Base-by-base conservation (phyloP, 2,329 filamentous ascomycete species). In the Clathrospora elynae region DNA sequence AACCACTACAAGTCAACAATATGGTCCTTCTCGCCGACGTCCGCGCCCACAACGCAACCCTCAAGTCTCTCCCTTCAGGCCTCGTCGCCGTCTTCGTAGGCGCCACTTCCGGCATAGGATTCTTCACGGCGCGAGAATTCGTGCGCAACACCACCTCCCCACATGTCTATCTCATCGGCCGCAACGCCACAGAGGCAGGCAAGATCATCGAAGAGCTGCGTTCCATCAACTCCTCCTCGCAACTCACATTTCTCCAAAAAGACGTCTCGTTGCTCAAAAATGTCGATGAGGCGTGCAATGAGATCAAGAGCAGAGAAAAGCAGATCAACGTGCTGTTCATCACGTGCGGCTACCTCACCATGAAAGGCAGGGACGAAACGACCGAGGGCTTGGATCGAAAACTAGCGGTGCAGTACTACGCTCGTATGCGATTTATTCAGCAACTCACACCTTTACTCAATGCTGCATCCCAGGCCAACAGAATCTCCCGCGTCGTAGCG, bases 321-420 rank as follows among this genome's bases (percentile, higher is more conserved):
- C 71, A 71, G 17, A 72, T 85, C 42, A 81, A 84, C 57, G 59
- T 82, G 3, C 62, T 84, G 0, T 79, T 82, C 54, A 71, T 82
- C 38, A 79, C 73, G 1, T 73, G 73, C 2, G 80, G 79, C 3
- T 74, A 73, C 55, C 65, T 78, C 50, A 71, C 72, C 2, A 41
- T 74, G 5, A 60, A 61, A 29, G 72, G 72, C n/a, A 57, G 72
- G 5, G 55, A 61, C 8, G 66, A 67, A 30, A 72, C 68, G 2
- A 17, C 30, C 5, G 71, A 73, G 53, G 67, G 67, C 7, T 51
- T 73, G 7, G 64, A 71, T 30, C 51, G 55, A 18, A 67, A 66
- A 37, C 53, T 63, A 48, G 47, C 51, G 4, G 49, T 60, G 35
- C 66, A 56, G 29, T 73, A 57, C 23, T 70, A 73, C 51, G 53